Evolutionary conservation across 495 filamentous ascomycete genomes (phyloP).

Genomic region (Penicillium subrubescens): DNA sequence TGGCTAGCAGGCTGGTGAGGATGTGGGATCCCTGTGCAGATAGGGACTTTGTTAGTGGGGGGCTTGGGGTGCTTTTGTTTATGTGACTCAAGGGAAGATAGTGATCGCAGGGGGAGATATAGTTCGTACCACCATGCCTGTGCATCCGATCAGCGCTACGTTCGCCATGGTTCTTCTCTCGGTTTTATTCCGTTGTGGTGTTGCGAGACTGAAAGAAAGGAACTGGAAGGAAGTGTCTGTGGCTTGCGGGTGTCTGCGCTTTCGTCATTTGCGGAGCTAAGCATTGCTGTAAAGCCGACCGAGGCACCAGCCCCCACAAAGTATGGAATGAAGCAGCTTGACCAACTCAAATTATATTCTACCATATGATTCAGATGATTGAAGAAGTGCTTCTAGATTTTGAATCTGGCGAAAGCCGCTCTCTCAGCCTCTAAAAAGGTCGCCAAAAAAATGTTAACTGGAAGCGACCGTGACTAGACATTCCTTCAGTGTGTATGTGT

Average conservation of each 20-base stretch:
- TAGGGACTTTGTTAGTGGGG: not conserved
- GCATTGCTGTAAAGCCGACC: not conserved
- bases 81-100: not conserved
- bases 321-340: not conserved
- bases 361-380: too few species aligned
- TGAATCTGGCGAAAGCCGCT: too few species aligned
- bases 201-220: not conserved
- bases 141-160: conserved; percentile 48
- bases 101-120: not conserved
- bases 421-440: too few species aligned
- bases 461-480: too few species aligned
- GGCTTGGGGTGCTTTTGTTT: conserved; percentile 5
- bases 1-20: conserved; percentile 47
- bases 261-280: conserved; percentile 15
- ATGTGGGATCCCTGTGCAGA: conserved; percentile 48
- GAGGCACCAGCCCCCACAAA: not conserved
- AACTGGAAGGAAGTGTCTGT: not conserved
- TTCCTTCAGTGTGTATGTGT: too few species aligned
- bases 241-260: not conserved
- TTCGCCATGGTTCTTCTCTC: conserved; percentile 37
- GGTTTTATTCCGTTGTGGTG: not conserved
- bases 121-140: conserved; percentile 51
- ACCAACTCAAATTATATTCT: not conserved
- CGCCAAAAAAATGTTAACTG: too few species aligned
- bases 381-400: too few species aligned